A percentile compares a stretch with the other conserved stretches of the same genome.
phyloP scores from a whole-genome alignment of 202 grass and related monocot species.

The Hordeum pubiflorum region DNA sequence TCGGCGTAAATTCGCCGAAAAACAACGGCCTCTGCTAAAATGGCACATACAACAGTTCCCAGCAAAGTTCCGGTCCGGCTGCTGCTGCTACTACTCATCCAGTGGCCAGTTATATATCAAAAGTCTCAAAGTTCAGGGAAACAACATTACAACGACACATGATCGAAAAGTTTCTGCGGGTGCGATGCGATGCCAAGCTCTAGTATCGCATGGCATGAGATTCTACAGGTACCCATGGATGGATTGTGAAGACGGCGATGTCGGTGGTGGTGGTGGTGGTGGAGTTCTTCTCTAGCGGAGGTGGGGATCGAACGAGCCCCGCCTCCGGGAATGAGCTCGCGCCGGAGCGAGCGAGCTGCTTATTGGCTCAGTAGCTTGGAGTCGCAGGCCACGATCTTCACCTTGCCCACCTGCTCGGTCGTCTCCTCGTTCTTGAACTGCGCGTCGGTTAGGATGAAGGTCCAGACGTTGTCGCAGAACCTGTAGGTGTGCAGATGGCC shows the following conservation, averaged over 20 bases:
- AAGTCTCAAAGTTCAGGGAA: background rate
- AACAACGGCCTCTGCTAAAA: background rate
- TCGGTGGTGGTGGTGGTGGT: background rate
- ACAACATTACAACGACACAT: background rate
- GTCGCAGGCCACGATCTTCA: slow-evolving; percentile 96
- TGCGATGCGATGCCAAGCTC: background rate
- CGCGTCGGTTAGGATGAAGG: slow-evolving; percentile 81
- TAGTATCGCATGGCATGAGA: background rate
- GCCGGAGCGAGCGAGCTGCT: background rate
- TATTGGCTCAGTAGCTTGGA: slow-evolving; percentile 78
- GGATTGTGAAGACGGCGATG: background rate
- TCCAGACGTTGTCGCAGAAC: slow-evolving; percentile 98
- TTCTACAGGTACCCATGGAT: slow-evolving; percentile 19
- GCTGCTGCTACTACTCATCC: background rate
- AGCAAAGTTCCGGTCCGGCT: background rate
- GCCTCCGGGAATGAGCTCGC: background rate
- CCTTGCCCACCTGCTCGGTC: slow-evolving; percentile 51
- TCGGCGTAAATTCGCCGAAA: background rate
- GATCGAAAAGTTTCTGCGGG: background rate
- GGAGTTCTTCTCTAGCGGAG: background rate
- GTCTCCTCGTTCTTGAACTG: slow-evolving; percentile 64
- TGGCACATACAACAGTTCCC: background rate
- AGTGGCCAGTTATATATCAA: slow-evolving; percentile 15
- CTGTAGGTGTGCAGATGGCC: slow-evolving; percentile 95
- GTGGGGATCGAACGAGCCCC: background rate